Percentiles rank a stretch among this genome's conserved stretches.
phyloP scores from a whole-genome alignment of 352 stramenopile species.

The Pythium brachiatum region DNA sequence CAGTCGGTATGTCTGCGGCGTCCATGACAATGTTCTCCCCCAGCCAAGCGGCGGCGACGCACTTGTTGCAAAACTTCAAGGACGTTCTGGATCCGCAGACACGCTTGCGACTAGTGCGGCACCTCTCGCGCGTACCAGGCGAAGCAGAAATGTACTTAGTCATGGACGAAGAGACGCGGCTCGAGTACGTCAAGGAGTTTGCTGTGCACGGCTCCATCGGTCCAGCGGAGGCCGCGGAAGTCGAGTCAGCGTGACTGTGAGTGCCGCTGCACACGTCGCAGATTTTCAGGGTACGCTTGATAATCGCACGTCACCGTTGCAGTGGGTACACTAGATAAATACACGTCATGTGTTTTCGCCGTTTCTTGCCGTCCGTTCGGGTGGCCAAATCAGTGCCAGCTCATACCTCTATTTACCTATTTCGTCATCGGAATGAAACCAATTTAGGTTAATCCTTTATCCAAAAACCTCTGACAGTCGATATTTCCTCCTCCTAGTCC shows the following conservation, averaged over 20 bases:
- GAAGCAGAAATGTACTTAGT: conserved; percentile 47
- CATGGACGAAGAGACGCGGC: conserved; percentile 44
- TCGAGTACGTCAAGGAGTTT: conserved; percentile 54
- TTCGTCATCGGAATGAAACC: neutral
- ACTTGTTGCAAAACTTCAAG: conserved; percentile 46
- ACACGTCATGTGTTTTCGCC: conserved; percentile 19
- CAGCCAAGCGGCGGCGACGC: conserved; percentile 35
- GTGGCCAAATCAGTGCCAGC: conserved; percentile 25
- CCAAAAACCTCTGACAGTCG: neutral
- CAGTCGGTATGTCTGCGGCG: conserved; percentile 7
- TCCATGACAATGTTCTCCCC: conserved; percentile 20
- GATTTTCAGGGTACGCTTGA: conserved; percentile 3
- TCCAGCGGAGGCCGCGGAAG: neutral
- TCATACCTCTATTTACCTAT: conserved; percentile 6
- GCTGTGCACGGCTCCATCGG: neutral
- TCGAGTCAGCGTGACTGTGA: neutral
- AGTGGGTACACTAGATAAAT: conserved; percentile 23
- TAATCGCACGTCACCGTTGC: conserved; percentile 14
- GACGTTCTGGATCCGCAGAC: conserved; percentile 28
- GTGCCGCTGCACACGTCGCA: conserved; percentile 4
- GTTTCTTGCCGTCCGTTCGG: conserved; percentile 1
- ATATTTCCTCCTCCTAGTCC: conserved; percentile 7
- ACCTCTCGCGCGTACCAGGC: conserved; percentile 31
- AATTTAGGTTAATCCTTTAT: neutral
- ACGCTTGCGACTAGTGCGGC: conserved; percentile 39